Evolutionary conservation across 2,329 filamentous ascomycete species (phyloP).

Genomic region (Hypocreales sp.): DNA sequence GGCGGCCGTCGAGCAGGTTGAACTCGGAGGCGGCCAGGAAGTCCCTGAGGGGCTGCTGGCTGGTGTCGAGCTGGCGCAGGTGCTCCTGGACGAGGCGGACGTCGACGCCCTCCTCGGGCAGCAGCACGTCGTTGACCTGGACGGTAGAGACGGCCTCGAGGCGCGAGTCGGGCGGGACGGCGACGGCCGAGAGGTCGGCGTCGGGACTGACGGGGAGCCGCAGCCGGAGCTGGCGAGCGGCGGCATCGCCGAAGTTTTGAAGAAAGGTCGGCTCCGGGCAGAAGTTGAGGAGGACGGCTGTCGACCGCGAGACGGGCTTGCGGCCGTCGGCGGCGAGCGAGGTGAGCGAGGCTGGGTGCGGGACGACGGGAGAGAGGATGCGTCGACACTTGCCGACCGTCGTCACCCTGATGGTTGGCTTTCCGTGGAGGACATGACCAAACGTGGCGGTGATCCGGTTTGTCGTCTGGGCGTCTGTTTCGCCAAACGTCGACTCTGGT

Average conservation of each 20-base stretch:
- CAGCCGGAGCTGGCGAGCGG: slow-evolving; percentile 13
- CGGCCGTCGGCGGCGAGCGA: slow-evolving; percentile 17
- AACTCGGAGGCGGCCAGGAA: slow-evolving; percentile 31
- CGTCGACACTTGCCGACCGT: too few relatives aligned
- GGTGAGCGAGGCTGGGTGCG: slow-evolving; percentile 29
- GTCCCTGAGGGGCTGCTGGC: slow-evolving; percentile 19
- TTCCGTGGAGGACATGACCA: slow-evolving; percentile 31
- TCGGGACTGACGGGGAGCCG: slow-evolving; percentile 14
- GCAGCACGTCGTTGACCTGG: slow-evolving; percentile 24
- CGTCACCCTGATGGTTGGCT: too few relatives aligned
- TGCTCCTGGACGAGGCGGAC: slow-evolving; percentile 23
- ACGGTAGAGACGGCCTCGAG: slow-evolving; percentile 15
- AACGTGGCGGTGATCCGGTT: slow-evolving; percentile 26
- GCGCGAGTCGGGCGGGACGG: slow-evolving; percentile 13
- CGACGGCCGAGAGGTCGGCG: slow-evolving; percentile 11
- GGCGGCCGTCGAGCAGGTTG: slow-evolving; percentile 23
- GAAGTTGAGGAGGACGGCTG: slow-evolving; percentile 30
- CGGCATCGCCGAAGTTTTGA: too few relatives aligned
- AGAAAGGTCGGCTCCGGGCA: slow-evolving; percentile 17
- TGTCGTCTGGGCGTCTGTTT: background rate
- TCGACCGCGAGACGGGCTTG: slow-evolving; percentile 9
- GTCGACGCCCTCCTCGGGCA: slow-evolving; percentile 31
- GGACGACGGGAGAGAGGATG: slow-evolving; percentile 27
- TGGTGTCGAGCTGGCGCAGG: slow-evolving; percentile 22
- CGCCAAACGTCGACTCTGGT: too few relatives aligned